Evolutionary conservation across 2,329 filamentous ascomycete genomes (phyloP).

Genomic region (Colletotrichum sp.): DNA sequence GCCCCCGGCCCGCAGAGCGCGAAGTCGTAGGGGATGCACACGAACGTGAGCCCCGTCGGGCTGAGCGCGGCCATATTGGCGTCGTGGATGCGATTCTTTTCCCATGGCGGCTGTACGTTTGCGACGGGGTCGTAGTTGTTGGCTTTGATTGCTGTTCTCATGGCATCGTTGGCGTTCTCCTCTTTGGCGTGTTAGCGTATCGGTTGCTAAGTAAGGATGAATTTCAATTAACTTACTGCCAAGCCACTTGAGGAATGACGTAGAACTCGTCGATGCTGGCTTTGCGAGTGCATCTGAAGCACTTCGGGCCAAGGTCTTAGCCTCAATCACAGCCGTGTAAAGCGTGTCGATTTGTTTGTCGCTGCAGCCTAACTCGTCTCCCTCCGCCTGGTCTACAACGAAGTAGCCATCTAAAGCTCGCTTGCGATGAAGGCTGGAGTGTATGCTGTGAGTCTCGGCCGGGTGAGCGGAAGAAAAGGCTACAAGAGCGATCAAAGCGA

Average conservation of each 20-base stretch:
- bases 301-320: background rate
- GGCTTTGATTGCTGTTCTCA: background rate
- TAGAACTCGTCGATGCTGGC: background rate
- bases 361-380: background rate
- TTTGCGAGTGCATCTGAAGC: background rate
- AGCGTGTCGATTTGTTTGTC: background rate
- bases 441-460: background rate
- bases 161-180: background rate
- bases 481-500: background rate
- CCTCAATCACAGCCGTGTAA: background rate
- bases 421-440: background rate
- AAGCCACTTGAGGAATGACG: background rate
- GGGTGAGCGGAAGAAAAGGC: background rate
- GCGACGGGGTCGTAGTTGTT: background rate
- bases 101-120: background rate
- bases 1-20: background rate
- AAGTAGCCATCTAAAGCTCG: background rate
- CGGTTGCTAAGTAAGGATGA: background rate
- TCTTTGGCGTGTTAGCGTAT: background rate
- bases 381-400: background rate
- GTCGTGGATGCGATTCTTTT: background rate
- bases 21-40: background rate
- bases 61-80: background rate
- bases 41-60: background rate
- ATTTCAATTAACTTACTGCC: background rate